These are phyloP conservation scores for Pichia kudriavzevii DNA, from an alignment of 1,139 yeast species.

Conservation along the genomic window DNA sequence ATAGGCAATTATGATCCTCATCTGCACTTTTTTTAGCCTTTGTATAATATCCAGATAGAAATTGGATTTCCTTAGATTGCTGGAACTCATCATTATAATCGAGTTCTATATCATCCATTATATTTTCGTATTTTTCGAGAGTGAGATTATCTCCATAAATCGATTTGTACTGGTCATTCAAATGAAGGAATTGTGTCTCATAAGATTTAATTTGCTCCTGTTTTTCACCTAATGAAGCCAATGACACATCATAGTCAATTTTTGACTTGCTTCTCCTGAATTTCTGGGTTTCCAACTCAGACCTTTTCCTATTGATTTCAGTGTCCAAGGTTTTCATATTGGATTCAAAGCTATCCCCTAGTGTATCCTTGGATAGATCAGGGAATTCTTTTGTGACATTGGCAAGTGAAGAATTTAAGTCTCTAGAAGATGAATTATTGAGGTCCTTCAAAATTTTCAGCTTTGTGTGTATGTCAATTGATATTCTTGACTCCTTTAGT, in stretches of 20 bases:
- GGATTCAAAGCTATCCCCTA: too few species aligned
- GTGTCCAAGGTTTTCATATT: not conserved
- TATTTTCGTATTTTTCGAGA: conserved; percentile 41
- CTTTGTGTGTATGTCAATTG: conserved; percentile 52
- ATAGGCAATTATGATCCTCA: conserved; percentile 46
- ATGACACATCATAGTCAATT: conserved; percentile 4
- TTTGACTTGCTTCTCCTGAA: conserved; percentile 3
- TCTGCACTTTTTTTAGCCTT: conserved; percentile 60
- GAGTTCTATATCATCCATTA: conserved; percentile 49
- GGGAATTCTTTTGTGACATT: conserved; percentile 3
- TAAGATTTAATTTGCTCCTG: too few species aligned
- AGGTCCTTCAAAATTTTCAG: conserved; percentile 38
- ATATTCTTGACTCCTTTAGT: conserved; percentile 45
- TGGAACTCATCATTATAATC: conserved; percentile 54
- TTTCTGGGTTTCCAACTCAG: conserved; percentile 4
- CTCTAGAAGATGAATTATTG: conserved; percentile 14
- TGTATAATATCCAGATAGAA: conserved; percentile 56
- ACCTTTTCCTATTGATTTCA: conserved; percentile 5
- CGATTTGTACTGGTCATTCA: conserved; percentile 3
- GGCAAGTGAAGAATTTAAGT: not conserved
- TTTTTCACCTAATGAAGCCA: too few species aligned
- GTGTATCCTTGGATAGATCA: not conserved
- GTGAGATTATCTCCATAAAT: conserved; percentile 21
- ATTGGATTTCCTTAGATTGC: conserved; percentile 56
- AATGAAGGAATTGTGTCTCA: too few species aligned